Percentiles rank a stretch among this genome's conserved stretches.
These are phyloP conservation scores for Stentor roeselii DNA, from an alignment of 73 alveolate genomes.

Conservation along the genomic window DNA sequence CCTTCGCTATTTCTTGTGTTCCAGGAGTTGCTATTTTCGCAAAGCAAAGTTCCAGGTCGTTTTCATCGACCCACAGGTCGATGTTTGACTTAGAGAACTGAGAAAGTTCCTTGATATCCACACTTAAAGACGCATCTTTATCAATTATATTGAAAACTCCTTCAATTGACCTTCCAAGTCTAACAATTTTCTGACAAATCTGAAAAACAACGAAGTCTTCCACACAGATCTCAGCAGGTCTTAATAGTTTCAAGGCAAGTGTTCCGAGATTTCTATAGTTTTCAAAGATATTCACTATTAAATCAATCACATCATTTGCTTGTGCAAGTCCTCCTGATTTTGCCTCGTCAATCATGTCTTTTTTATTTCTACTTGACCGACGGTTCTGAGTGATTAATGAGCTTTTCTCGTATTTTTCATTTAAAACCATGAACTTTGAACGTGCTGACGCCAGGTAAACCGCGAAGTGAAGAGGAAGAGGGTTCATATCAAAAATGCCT, in stretches of 20 bases:
- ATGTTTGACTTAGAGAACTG: background rate
- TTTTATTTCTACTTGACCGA: background rate
- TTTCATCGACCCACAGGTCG: constrained; percentile 15
- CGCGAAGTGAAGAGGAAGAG: background rate
- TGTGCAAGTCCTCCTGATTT: background rate
- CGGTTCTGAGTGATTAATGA: background rate
- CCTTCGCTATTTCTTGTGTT: background rate
- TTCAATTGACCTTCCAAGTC: background rate
- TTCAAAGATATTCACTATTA: background rate
- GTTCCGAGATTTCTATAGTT: background rate
- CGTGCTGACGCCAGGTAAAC: background rate
- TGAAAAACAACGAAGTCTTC: constrained; percentile 2
- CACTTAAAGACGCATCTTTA: background rate
- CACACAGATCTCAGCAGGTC: background rate
- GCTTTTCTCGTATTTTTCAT: constrained; percentile 9
- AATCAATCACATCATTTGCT: constrained; percentile 25
- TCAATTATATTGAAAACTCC: background rate
- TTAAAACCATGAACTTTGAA: background rate
- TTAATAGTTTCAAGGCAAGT: background rate
- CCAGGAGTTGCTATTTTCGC: background rate
- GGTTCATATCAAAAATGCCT: background rate
- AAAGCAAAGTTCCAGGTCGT: background rate
- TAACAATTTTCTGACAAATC: background rate
- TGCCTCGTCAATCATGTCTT: constrained; percentile 10
- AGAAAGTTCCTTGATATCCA: background rate